A percentile compares a stretch with the other conserved stretches of the same genome.
Conservation (phyloP, 371 early-diverging fungal species). For the Chytridium lagenaria region DNA sequence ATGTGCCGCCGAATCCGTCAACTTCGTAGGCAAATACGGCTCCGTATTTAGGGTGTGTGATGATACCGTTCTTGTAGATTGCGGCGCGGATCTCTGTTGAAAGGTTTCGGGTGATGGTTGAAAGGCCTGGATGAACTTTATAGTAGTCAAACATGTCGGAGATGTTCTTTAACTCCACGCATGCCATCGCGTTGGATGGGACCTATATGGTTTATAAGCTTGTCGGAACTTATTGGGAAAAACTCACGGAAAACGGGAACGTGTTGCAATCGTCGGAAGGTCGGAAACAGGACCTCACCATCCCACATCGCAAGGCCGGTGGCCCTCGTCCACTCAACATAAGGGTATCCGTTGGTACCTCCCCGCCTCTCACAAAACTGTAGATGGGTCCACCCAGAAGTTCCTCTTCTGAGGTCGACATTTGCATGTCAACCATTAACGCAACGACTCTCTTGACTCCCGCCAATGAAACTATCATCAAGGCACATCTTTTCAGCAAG, state of each 20-base stretch:
- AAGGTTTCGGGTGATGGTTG: slow-evolving; percentile 22
- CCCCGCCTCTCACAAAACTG: slow-evolving; percentile 28
- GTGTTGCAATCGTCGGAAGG: slow-evolving; percentile 69
- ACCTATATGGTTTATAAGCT: slow-evolving; percentile 14
- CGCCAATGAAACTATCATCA: background rate
- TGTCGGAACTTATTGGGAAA: slow-evolving; percentile 7
- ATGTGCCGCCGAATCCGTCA: slow-evolving; percentile 65
- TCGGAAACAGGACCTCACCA: slow-evolving; percentile 65
- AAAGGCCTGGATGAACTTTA: background rate
- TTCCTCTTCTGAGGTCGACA: slow-evolving; percentile 8
- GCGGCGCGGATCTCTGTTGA: slow-evolving; percentile 56
- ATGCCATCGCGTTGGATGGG: slow-evolving; percentile 67
- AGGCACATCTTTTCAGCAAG: background rate
- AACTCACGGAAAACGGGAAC: slow-evolving; percentile 60
- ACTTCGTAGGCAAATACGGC: slow-evolving; percentile 68
- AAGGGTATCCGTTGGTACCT: slow-evolving; percentile 62
- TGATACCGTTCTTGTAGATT: slow-evolving; percentile 56
- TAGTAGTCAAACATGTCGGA: background rate
- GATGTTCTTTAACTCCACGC: slow-evolving; percentile 55
- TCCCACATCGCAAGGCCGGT: slow-evolving; percentile 58
- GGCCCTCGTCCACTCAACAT: slow-evolving; percentile 59
- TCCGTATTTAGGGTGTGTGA: slow-evolving; percentile 58
- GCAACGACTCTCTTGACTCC: slow-evolving; percentile 9
- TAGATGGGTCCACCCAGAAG: slow-evolving; percentile 8
- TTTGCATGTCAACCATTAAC: slow-evolving; percentile 7